These are phyloP conservation scores for Ophiostoma sp. DNA, from an alignment of 2,329 filamentous ascomycete genomes.

Conservation along the genomic window DNA sequence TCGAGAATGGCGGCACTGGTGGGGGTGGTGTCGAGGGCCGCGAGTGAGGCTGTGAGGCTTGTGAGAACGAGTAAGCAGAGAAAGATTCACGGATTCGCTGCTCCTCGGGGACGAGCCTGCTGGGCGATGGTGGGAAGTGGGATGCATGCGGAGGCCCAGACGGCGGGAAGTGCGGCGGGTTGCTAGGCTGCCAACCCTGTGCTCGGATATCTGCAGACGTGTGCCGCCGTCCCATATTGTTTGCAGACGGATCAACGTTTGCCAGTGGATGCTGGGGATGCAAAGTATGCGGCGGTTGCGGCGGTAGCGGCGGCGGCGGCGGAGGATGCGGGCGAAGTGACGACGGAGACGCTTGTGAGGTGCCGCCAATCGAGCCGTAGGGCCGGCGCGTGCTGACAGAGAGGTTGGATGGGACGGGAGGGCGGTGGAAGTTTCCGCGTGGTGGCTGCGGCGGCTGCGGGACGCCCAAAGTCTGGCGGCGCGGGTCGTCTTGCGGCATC, in stretches of 20 bases:
- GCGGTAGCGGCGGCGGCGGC: conserved; percentile 47
- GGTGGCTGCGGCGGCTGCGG: conserved; percentile 53
- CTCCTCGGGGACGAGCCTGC: conserved; percentile 43
- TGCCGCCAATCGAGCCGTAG: conserved; percentile 79
- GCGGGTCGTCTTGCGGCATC: conserved; percentile 75
- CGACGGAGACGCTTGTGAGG: conserved; percentile 64
- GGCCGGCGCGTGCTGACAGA: conserved; percentile 69
- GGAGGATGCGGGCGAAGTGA: conserved; percentile 64
- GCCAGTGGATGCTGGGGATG: conserved; percentile 38
- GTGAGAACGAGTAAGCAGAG: conserved; percentile 49
- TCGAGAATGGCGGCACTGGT: conserved; percentile 44
- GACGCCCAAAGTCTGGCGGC: conserved; percentile 63
- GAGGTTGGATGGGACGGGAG: conserved; percentile 75
- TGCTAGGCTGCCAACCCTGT: conserved; percentile 65
- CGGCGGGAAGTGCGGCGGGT: conserved; percentile 38
- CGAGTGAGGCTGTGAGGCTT: conserved; percentile 45
- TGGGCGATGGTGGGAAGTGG: conserved; percentile 54
- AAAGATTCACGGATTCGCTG: conserved; percentile 54
- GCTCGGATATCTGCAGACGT: conserved; percentile 94
- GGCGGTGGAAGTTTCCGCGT: conserved; percentile 61
- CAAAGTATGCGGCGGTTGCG: conserved; percentile 27
- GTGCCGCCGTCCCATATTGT: conserved; percentile 74
- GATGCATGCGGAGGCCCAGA: conserved; percentile 29
- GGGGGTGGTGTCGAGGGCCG: conserved; percentile 51
- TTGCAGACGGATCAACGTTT: conserved; percentile 56